A percentile compares a stretch with the other conserved stretches of the same genome.
These are phyloP conservation scores for Torrubiellomyces zombiae DNA, from an alignment of 2,329 filamentous ascomycete genomes.

Conservation along the genomic window DNA sequence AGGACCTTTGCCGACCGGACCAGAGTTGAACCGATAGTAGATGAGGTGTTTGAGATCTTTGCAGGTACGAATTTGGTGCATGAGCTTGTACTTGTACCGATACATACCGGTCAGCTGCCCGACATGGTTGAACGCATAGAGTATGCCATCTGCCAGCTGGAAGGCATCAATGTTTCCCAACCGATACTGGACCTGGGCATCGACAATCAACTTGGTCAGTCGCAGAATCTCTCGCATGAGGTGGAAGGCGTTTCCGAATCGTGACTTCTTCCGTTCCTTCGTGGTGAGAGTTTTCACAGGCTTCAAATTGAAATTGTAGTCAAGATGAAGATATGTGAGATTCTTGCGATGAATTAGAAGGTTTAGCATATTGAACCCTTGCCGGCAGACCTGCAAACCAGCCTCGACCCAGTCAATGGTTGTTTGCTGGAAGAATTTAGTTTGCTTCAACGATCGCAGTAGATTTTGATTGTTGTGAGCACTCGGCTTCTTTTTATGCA, in stretches of 20 bases:
- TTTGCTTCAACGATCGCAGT: conserved; percentile 77
- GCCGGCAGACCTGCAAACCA: conserved; percentile 90
- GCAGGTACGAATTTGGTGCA: conserved; percentile 98
- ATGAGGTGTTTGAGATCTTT: conserved; percentile 98
- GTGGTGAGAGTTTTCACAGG: conserved; percentile 97
- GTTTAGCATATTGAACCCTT: conserved; percentile 99
- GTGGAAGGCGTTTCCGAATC: conserved; percentile 98
- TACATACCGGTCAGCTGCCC: conserved; percentile 99
- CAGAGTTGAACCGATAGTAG: conserved; percentile 97
- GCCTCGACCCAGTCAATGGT: conserved; percentile 99
- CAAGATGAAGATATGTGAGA: conserved; percentile 90
- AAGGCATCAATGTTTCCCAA: conserved; percentile 97
- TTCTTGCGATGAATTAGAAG: conserved; percentile 96
- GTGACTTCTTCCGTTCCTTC: conserved; percentile 97
- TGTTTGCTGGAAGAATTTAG: conserved; percentile 99
- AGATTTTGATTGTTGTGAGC: conserved; percentile 90
- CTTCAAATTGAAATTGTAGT: conserved; percentile 99
- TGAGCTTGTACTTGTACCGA: conserved; percentile 99
- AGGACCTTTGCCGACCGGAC: conserved; percentile 89
- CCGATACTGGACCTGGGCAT: conserved; percentile 94
- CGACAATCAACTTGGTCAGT: conserved; percentile 91
- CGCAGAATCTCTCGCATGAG: conserved; percentile 95
- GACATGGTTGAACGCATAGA: conserved; percentile 99
- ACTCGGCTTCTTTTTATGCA: conserved; percentile 92
- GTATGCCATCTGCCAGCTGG: conserved; percentile 91